Conservation (phyloP, 495 filamentous ascomycete genomes). For the Penicillium argentinense region DNA sequence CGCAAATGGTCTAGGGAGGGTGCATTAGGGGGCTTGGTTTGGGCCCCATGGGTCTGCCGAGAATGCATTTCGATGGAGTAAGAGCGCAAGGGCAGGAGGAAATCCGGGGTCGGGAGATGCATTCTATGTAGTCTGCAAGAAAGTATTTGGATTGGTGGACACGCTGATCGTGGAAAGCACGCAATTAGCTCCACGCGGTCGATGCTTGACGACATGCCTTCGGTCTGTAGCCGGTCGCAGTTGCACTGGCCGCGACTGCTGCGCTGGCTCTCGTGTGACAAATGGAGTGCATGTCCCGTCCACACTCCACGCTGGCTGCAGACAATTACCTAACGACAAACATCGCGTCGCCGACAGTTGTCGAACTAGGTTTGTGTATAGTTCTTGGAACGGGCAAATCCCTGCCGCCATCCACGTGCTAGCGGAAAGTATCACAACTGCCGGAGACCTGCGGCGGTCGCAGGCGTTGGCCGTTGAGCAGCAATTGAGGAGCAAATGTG, state of each 20-base stretch:
- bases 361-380: neutral
- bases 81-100: neutral
- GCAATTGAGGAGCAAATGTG: neutral
- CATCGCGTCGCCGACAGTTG: neutral
- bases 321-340: neutral
- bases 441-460: neutral
- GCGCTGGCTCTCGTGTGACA: too few relatives aligned
- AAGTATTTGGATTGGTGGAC: neutral
- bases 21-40: constrained; percentile 2
- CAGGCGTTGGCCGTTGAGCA: neutral
- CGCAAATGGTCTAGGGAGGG: neutral
- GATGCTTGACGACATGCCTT: neutral
- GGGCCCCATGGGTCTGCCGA: constrained; percentile 1
- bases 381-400: constrained; percentile 2
- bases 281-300: neutral
- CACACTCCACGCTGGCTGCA: neutral
- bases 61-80: too few relatives aligned
- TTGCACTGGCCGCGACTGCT: too few relatives aligned
- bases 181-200: neutral
- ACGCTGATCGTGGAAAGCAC: neutral
- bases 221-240: neutral
- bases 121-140: too few relatives aligned
- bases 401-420: constrained; percentile 2
- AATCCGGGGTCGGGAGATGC: neutral
- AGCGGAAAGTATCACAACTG: constrained; percentile 1